A percentile compares a stretch with the other conserved stretches of the same genome.
Evolutionary conservation across 352 stramenopile genomes (phyloP).

Genomic region (Phytopythium aichiense): DNA sequence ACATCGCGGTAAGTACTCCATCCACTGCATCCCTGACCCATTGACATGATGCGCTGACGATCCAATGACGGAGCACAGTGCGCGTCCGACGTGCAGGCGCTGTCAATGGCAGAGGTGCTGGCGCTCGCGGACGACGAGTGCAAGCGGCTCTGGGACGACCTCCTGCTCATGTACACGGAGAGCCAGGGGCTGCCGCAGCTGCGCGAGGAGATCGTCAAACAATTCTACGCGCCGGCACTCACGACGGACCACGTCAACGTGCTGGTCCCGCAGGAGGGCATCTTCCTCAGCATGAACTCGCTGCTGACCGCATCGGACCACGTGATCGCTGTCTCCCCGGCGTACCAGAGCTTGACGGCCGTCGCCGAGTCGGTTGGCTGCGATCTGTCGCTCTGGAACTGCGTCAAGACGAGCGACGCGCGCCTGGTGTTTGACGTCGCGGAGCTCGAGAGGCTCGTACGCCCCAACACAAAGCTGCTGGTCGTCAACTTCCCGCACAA

Average conservation of each 20-base stretch:
- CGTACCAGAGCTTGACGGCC: constrained; percentile 48
- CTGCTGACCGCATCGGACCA: constrained; percentile 45
- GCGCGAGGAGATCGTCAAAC: constrained; percentile 31
- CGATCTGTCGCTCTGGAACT: constrained; percentile 32
- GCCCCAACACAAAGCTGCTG: constrained; percentile 49
- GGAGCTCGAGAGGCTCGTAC: constrained; percentile 33
- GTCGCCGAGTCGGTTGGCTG: constrained; percentile 35
- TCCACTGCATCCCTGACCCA: neutral
- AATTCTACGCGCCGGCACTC: constrained; percentile 21
- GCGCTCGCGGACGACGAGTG: constrained; percentile 36
- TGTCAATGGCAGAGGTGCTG: constrained; percentile 34
- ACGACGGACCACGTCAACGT: constrained; percentile 29
- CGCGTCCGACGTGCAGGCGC: constrained; percentile 33
- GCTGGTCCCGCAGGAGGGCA: constrained; percentile 49
- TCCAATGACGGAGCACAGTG: constrained; percentile 16
- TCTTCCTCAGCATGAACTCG: constrained; percentile 48
- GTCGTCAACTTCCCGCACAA: constrained; percentile 81
- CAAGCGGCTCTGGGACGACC: constrained; percentile 32
- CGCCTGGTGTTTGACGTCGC: constrained; percentile 32
- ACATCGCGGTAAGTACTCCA: constrained; percentile 20
- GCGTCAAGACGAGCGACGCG: constrained; percentile 11
- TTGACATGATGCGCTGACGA: neutral
- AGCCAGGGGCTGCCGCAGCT: constrained; percentile 30
- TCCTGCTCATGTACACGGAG: constrained; percentile 43
- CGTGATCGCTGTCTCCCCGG: constrained; percentile 40